These are phyloP conservation scores for Baudoinia panamericana DNA, from an alignment of 495 filamentous ascomycete species.

Conservation along the genomic window DNA sequence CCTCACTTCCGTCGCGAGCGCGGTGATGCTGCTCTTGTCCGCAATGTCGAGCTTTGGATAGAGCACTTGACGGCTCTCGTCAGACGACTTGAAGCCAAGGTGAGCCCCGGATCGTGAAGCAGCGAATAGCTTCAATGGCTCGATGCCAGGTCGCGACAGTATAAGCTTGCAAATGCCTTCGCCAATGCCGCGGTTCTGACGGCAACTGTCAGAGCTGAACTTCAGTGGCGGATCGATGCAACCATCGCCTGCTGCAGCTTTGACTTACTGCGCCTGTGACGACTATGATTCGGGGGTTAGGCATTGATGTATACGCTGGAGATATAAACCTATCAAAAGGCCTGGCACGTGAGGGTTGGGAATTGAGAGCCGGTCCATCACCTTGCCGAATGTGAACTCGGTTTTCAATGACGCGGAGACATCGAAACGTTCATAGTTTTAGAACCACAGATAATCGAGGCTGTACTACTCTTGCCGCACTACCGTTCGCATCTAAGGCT, in stretches of 20 bases:
- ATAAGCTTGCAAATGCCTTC: slow-evolving; percentile 16
- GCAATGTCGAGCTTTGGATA: slow-evolving; percentile 19
- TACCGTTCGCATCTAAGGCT: no score
- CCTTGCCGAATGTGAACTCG: no score
- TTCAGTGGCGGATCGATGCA: no score
- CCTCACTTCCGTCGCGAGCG: slow-evolving; percentile 8
- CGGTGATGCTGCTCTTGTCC: slow-evolving; percentile 8
- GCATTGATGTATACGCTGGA: neutral
- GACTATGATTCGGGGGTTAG: neutral
- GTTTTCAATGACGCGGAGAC: no score
- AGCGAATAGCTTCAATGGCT: slow-evolving; percentile 12
- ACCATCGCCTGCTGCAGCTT: no score
- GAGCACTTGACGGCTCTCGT: slow-evolving; percentile 3
- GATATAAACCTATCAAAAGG: neutral
- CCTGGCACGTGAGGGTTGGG: neutral
- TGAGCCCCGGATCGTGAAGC: slow-evolving; percentile 10
- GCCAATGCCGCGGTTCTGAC: slow-evolving; percentile 23
- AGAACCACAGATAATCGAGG: no score
- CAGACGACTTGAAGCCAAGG: neutral
- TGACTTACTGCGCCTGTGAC: slow-evolving; percentile 4
- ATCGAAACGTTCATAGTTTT: no score
- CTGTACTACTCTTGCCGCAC: no score
- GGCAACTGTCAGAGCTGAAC: no score
- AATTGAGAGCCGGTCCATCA: neutral
- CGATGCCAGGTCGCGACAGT: neutral